Evolutionary conservation across 1,284 basidiomycete genomes (phyloP).

Genomic region (Malassezia dermatis): DNA sequence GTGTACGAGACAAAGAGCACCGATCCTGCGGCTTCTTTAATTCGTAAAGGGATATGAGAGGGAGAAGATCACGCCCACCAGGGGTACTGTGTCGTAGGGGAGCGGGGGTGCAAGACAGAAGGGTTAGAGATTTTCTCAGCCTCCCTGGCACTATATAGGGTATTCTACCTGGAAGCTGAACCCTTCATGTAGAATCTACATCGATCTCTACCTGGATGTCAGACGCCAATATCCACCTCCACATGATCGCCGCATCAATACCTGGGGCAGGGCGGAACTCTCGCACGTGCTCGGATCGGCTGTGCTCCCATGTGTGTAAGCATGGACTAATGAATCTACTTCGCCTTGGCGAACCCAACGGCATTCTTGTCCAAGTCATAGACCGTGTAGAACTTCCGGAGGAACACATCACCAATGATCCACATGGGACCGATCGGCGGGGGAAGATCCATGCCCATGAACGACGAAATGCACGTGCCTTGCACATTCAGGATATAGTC

Average conservation of each 20-base stretch:
- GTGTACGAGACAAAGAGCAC: background rate
- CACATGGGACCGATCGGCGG: slow-evolving; percentile 75
- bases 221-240: slow-evolving; percentile 1
- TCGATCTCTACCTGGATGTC: background rate
- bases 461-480: slow-evolving; percentile 86
- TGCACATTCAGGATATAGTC: slow-evolving; percentile 82
- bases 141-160: background rate
- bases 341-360: slow-evolving; percentile 65
- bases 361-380: slow-evolving; percentile 77
- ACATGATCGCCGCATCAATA: background rate
- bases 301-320: background rate
- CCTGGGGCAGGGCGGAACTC: background rate
- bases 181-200: background rate
- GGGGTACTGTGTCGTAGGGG: background rate
- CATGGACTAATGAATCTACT: background rate
- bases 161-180: background rate
- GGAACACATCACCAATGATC: slow-evolving; percentile 65
- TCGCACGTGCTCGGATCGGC: background rate
- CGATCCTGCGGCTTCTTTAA: slow-evolving; percentile 10
- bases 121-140: background rate
- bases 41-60: background rate
- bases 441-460: slow-evolving; percentile 85
- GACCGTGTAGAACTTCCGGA: slow-evolving; percentile 77
- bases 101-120: background rate
- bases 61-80: background rate